Base-by-base conservation (phyloP, 169 alveolate genomes). In the Cryptosporidium sp. region DNA sequence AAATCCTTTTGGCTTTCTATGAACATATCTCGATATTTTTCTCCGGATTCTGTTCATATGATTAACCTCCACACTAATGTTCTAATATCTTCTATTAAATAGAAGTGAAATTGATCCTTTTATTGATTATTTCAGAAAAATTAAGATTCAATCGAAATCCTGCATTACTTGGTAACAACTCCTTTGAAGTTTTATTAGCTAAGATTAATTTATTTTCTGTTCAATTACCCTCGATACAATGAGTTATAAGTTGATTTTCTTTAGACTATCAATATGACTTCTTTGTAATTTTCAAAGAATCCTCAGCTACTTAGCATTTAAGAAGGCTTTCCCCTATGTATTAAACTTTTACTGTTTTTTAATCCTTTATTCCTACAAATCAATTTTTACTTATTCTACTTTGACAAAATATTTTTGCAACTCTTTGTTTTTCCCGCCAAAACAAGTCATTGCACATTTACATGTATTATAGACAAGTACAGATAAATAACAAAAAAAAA, bases 401-500 rank as follows among this genome's bases (percentile, higher is more conserved):
- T 55, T 55, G 67, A 55, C 67, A 23, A 51, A 51, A 55, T 55
- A 55, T 23, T 55, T 8, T 55, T 55, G 35, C 67, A 55, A 55
- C 67, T 18, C 14, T 55, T 26, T 3, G 4, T 26, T 55, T 50
- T 73, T 73, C 48, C 71, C 86, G 86, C 86, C 71, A 31, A 73
- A 18, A 31, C n/a, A 14, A 37, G 35, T 35, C 37, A 12, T 23
- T 55, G 70, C 52, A 71, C 29, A 73, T 70, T 73, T 73, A 73
- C 86, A 73, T 73, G 86, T 73, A 55, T 31, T 62, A 73, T 52
- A 73, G 86, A 73, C 86, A 73, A 55, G 71, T 73, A 73, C 86
- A 55, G 86, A 52, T 35, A 50, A 21, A 73, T 29, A 55, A 9
- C n/a, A 26, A 43, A 45, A 69, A 39, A n/a, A n/a, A n/a, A n/a